A percentile compares a stretch with the other conserved stretches of the same genome.
Conservation (phyloP, 202 grass and related monocot genomes). For the Miscanthus sacchariflorus region DNA sequence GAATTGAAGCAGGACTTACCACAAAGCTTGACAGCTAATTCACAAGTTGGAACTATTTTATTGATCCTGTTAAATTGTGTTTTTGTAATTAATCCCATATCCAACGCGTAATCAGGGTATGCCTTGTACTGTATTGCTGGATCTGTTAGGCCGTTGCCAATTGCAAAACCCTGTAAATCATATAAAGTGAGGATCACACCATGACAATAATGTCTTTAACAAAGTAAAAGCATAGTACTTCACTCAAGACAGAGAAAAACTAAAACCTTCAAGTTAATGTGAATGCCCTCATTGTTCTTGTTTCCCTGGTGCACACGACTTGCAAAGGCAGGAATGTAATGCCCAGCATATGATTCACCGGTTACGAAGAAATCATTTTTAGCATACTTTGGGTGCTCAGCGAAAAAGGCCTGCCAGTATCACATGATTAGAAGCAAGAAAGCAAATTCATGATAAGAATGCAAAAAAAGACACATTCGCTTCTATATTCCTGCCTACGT, state of each 20-base stretch:
- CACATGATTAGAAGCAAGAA: constrained; percentile 34
- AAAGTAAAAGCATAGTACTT: neutral
- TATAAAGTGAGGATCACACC: neutral
- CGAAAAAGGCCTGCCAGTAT: constrained; percentile 75
- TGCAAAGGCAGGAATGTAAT: constrained; percentile 93
- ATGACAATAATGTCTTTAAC: neutral
- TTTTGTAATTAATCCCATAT: constrained; percentile 79
- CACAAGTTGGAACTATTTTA: constrained; percentile 69
- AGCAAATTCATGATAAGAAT: constrained; percentile 5
- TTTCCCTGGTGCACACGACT: constrained; percentile 78
- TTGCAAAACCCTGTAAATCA: constrained; percentile 85
- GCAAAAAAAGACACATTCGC: neutral
- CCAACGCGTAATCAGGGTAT: constrained; percentile 84
- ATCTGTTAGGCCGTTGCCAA: constrained; percentile 90
- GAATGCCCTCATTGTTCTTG: constrained; percentile 86
- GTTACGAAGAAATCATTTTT: constrained; percentile 92
- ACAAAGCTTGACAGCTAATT: constrained; percentile 90
- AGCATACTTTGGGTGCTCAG: constrained; percentile 65
- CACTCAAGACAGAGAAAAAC: constrained; percentile 27
- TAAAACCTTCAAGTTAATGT: constrained; percentile 88
- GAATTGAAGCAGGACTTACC: constrained; percentile 56
- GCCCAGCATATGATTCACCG: constrained; percentile 90
- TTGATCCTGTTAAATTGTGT: constrained; percentile 76
- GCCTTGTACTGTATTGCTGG: constrained; percentile 82
- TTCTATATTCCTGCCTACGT: neutral